These are phyloP conservation scores for Globisporangium solare DNA, from an alignment of 352 stramenopile species.

Conservation along the genomic window DNA sequence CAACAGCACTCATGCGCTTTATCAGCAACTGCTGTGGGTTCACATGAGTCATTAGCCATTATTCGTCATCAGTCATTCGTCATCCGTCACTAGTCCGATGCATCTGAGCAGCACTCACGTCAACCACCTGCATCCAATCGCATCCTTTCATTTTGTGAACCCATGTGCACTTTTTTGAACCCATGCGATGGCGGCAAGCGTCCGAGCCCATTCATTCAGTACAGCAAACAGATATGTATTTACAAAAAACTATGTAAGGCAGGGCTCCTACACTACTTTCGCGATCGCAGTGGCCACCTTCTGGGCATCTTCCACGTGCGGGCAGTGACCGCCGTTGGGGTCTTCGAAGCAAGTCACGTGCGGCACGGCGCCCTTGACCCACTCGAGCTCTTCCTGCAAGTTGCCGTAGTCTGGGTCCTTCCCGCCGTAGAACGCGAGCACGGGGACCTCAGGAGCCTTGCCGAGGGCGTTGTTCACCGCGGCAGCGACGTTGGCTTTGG, in stretches of 20 bases:
- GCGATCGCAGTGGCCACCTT: constrained; percentile 17
- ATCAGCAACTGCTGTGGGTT: no score
- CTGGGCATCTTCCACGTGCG: constrained; percentile 26
- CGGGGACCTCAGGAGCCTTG: neutral
- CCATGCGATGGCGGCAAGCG: no score
- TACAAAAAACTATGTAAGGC: neutral
- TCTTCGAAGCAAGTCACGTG: constrained; percentile 16
- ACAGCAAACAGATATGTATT: neutral
- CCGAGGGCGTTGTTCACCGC: constrained; percentile 13
- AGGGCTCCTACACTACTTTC: constrained; percentile 9
- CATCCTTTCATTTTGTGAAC: no score
- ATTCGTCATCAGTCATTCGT: no score
- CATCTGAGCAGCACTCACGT: no score
- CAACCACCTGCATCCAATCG: no score
- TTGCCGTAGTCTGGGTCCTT: constrained; percentile 35
- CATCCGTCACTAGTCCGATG: no score
- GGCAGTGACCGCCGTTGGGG: constrained; percentile 29
- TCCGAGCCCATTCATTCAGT: no score
- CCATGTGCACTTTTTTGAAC: no score
- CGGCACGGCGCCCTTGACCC: constrained; percentile 23
- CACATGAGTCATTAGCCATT: no score
- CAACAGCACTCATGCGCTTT: no score
- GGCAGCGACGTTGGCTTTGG: constrained; percentile 19
- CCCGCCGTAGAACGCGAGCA: constrained; percentile 30
- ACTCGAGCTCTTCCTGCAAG: constrained; percentile 24